Conservation (phyloP, 1,139 yeast species). For the Blastobotrys buckinghamii region DNA sequence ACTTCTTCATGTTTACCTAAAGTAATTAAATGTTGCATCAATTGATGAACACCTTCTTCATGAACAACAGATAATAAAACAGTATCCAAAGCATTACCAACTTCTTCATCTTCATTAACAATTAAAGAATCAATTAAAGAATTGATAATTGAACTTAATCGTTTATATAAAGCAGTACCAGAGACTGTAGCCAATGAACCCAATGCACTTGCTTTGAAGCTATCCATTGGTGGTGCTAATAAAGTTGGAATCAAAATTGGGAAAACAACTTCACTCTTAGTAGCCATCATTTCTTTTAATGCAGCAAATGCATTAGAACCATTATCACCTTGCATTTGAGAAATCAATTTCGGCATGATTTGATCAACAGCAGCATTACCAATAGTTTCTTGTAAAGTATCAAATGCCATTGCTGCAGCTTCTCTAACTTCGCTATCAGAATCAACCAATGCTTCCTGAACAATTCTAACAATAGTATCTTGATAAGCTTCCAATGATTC, state of each 20-base stretch:
- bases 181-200: conserved; percentile 90
- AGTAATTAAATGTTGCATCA: conserved; percentile 73
- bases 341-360: conserved; percentile 76
- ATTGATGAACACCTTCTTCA: conserved; percentile 78
- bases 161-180: conserved; percentile 71
- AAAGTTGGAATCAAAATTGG: conserved; percentile 88
- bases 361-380: conserved; percentile 88
- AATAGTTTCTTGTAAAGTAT: conserved; percentile 69
- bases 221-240: conserved; percentile 73
- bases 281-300: conserved; percentile 85
- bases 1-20: conserved; percentile 74
- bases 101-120: conserved; percentile 38
- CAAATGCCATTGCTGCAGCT: conserved; percentile 90
- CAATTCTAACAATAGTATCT: conserved; percentile 62
- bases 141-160: conserved; percentile 65
- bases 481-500: conserved; percentile 64
- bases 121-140: conserved; percentile 58
- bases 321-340: conserved; percentile 53
- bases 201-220: conserved; percentile 78
- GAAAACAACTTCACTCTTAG: conserved; percentile 86
- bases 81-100: conserved; percentile 56
- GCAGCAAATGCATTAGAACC: conserved; percentile 83
- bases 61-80: conserved; percentile 66
- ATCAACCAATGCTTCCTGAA: conserved; percentile 76
- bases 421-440: conserved; percentile 68